Conservation (phyloP, 192 early-diverging fungal genomes). For the Paraglomus brasilianum region DNA sequence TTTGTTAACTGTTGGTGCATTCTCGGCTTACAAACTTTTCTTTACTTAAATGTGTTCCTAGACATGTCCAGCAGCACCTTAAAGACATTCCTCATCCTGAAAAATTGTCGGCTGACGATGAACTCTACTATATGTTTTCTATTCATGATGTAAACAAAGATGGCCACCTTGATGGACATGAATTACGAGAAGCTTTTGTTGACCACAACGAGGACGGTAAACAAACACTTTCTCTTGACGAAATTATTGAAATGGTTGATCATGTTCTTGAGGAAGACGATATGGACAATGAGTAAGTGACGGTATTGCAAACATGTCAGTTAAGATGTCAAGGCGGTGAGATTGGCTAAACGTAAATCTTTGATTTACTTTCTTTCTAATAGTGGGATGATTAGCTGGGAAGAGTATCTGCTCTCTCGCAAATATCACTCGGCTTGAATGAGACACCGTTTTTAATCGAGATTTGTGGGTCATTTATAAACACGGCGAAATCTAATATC, state of each 20-base stretch:
- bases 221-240: constrained; percentile 38
- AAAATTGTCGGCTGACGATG: constrained; percentile 54
- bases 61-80: constrained; percentile 56
- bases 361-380: background rate
- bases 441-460: too few species aligned
- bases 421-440: constrained; percentile 46
- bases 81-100: constrained; percentile 48
- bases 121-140: constrained; percentile 68
- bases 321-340: background rate
- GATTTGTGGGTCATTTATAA: too few species aligned
- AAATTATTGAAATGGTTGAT: constrained; percentile 67
- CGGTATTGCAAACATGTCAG: background rate
- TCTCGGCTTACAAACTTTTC: constrained; percentile 5
- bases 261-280: constrained; percentile 76
- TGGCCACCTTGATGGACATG: constrained; percentile 73
- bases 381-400: constrained; percentile 57
- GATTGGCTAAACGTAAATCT: background rate
- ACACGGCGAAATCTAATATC: too few species aligned
- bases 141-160: constrained; percentile 73
- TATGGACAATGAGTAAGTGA: constrained; percentile 64
- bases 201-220: constrained; percentile 36
- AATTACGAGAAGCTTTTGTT: constrained; percentile 62
- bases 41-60: constrained; percentile 15
- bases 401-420: constrained; percentile 54
- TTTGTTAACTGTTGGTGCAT: background rate